Conservation (phyloP, 1,284 basidiomycete genomes). For the Ustilago crameri region DNA sequence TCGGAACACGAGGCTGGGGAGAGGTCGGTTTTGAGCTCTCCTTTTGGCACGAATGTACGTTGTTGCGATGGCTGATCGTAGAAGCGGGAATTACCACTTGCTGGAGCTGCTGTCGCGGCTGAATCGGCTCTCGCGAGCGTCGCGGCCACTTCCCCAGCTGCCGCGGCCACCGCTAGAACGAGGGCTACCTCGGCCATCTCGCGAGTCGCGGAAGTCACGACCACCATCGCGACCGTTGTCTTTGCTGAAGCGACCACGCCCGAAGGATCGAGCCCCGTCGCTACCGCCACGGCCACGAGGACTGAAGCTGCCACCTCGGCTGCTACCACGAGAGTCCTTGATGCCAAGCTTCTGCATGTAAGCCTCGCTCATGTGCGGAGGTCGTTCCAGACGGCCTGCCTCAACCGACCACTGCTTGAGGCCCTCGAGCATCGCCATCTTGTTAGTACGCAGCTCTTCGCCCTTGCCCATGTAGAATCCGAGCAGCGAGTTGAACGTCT, state of each 20-base stretch:
- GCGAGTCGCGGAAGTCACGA: constrained; percentile 14
- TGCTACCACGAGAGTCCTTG: constrained; percentile 10
- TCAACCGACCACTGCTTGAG: constrained; percentile 50
- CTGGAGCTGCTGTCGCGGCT: constrained; percentile 25
- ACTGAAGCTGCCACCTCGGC: constrained; percentile 1
- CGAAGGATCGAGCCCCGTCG: constrained; percentile 20
- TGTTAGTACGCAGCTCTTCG: constrained; percentile 44
- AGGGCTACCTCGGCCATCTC: constrained; percentile 17
- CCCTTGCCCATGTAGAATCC: constrained; percentile 53
- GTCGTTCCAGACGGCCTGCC: constrained; percentile 27
- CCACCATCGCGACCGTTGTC: constrained; percentile 19
- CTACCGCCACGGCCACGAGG: constrained; percentile 13
- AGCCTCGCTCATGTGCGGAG: constrained; percentile 41
- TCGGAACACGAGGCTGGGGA: neutral
- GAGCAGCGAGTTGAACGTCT: constrained; percentile 41
- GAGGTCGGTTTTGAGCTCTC: neutral
- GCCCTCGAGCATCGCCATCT: constrained; percentile 39
- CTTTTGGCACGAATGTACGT: too few species aligned
- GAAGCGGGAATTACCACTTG: constrained; percentile 43
- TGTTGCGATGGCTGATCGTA: neutral
- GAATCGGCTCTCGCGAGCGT: constrained; percentile 40
- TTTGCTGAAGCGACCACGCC: constrained; percentile 45
- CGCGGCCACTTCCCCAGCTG: constrained; percentile 32
- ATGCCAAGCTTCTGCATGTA: constrained; percentile 47
- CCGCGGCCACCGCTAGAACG: constrained; percentile 17